Evolutionary conservation across 148 eudicot genomes (phyloP), one percentile per base, ranked within the genome.

Genomic region (Vaccinium macrocarpon): DNA sequence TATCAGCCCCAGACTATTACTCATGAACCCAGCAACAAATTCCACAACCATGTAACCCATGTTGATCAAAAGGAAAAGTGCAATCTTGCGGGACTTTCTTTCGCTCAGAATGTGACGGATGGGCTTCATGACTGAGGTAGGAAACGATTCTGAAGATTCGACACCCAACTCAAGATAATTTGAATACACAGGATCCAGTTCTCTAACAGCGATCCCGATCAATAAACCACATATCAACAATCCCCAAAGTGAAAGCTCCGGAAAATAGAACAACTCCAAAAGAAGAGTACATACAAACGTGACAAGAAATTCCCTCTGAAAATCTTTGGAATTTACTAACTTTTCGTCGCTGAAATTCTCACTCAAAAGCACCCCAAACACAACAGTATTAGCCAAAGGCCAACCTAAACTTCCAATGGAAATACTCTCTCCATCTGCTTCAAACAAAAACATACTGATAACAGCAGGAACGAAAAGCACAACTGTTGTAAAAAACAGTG

Each of bases 221-320:
- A 95, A 87, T 46, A 92, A 71, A 23, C 99, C 98, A 89, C 95
- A 92, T 49, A 95, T 81, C 87, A 97, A 87, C 87, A 97, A 88
- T 66, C 99, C 99, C 97, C 95, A 95, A 76, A 95, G 98, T 12
- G 98, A 95, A 82, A 97, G 96, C 92, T 95, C 99, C 0, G 98
- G 98, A 72, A 88, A 97, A 89, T 97, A 97, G 82, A 97, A 87
- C 82, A 97, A 86, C 87, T 97, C 98, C 90, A 93, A 88, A 61
- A 94, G 86, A 70, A 97, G 76, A 16, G 95, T 92, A 90, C 97
- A 93, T 12, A 83, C 87, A 84, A 95, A 97, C 4, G 98, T 97
- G 56, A 95, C 91, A 77, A 95, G 84, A 86, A 91, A 97, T 86
- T 97, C 99, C 85, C 90, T 93, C 79, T 90, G 92, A 29, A 90